Evolutionary conservation across 371 early-diverging fungal species (phyloP), one percentile per base, ranked within the genome.

Genomic region (Parasitella parasitica): DNA sequence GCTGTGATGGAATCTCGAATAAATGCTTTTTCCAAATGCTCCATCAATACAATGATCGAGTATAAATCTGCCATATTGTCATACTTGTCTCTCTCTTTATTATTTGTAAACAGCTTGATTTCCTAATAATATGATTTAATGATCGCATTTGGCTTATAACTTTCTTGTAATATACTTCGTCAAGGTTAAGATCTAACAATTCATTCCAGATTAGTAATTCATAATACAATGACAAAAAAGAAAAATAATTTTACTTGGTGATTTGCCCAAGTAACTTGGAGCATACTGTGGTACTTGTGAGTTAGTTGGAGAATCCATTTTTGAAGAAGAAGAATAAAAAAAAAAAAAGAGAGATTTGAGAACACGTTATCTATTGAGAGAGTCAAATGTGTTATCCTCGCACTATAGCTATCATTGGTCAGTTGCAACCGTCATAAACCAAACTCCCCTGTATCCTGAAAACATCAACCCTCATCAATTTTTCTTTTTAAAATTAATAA

Each of bases 41-140:
- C 97, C 62, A 93, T 86, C 8, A 91, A 84, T 12, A 96, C 87
- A 20, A 97, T 87, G 39, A 97, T 94, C 6, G 94, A 85, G 75
- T 92, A 97, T 13, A 97, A 75, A 59, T 97, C 96, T 2, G 96
- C 96, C 86, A 91, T 84, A 66, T 91, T 93, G 57, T 97, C 97
- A 73, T 90, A 94, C 57, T 83, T 88, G 63, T 95, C 96, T 61
- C 97, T 83, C 50, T 97, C 97, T 30, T 89, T 86, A 54, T 86
- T 88, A 65, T 85, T 89, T 30, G 85, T 86, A 67, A 86, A 91
- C 24, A 95, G 82, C 57, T 84, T 84, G 34, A 94, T 76, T 67
- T 89, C 89, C 80, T 87, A 70, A 16, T 36, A 22, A 24, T 11
- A 15, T n/a, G n/a, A n/a, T n/a, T n/a, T n/a, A n/a, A n/a, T n/a